Base-by-base conservation (phyloP, 2,329 filamentous ascomycete species). In the Cytospora piceae region DNA sequence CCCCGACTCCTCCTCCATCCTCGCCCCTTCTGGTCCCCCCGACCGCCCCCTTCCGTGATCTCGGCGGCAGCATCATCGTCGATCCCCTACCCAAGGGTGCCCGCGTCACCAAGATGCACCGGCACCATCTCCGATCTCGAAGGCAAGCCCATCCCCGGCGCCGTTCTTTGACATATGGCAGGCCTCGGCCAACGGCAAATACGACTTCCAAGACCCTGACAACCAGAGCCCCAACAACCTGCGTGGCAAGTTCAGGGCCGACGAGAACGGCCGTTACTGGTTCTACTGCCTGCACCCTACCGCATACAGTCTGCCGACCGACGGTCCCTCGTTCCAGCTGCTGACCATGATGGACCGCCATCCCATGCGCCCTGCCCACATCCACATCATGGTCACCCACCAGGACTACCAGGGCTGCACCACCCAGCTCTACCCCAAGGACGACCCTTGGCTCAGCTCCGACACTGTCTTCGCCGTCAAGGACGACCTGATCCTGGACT, bases 21-120 rank as follows among this genome's bases (percentile, higher is more conserved):
- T 91, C 2, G 88, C 0, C 88, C 88, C 2, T 91, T 91, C 77
- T 90, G 86, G 81, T 81, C 87, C 87, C 20, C 79, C 83, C 61
- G 82, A 90, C 68, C 68, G 84, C 87, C 0, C 87, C 88, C 3
- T 77, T 79, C 62, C 80, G 84, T 57, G 72, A 82, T 39, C 87
- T 87, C 72, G 88, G 86, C 37, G 67, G 39, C 61, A 80, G 80
- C 46, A 83, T 79, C 66, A 87, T 90, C 51, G 79, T 83, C 2
- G 69, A 72, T 37, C 63, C 77, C 68, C 78, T 72, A 73, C 81
- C 79, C 12, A 27, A 54, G 9, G 72, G 73, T 39, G 73, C 60
- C 17, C 54, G 87, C 68, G 77, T 83, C 63, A 81, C 80, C 1
- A 85, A 80, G 70, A 85, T 89, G 81, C 82, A 87, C 69, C 69